Base-by-base conservation (phyloP, 352 stramenopile genomes). In the Phytophthora hibernalis region DNA sequence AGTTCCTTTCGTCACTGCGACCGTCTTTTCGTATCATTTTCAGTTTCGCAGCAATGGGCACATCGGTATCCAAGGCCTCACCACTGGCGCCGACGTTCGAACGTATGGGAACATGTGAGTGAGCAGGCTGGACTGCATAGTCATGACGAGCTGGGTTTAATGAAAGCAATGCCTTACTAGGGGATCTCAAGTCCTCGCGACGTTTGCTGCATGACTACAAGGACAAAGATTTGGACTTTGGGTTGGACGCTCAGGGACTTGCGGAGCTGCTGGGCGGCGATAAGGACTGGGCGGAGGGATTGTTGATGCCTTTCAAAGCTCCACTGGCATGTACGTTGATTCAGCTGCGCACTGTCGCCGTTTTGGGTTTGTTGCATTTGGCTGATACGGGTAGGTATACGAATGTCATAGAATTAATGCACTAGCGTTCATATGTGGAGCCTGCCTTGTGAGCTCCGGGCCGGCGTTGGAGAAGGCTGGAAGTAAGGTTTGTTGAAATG, bases 221-320 rank as follows among this genome's bases (percentile, higher is more conserved):
- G 55, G 84, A 89, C 24, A 90, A 91, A 52, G 84, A 92, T 45
- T 44, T 92, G 61, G 80, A 90, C 53, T 92, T 92, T 70, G 82
- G 82, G 0, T 59, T 92, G 33, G 82, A 92, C 54, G 72, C 65
- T 0, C 72, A 87, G 42, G 70, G 52, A 0, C 70, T 92, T 10
- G 64, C 74, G 1, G 74, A 90, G 35, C 45, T 92, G 13, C 21
- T 90, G 1, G 40, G 65, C n/a, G 66, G 69, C 13, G 80, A 91
- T 59, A 87, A 73, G 44, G 61, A 76, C 8, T 90, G 80, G 80
- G 78, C 82, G 9, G 70, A 87, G 18, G 45, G 37, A 87, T 89
- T 31, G 79, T 89, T 62, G 77, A 83, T 28, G 80, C 76, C 0
- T 92, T 91, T 58, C 59, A 63, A 5, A 83, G 79, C 48, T 66